Percentiles rank a stretch among this genome's conserved stretches.
phyloP scores from a whole-genome alignment of 2,329 filamentous ascomycete genomes.

The Sarocladium strictum region DNA sequence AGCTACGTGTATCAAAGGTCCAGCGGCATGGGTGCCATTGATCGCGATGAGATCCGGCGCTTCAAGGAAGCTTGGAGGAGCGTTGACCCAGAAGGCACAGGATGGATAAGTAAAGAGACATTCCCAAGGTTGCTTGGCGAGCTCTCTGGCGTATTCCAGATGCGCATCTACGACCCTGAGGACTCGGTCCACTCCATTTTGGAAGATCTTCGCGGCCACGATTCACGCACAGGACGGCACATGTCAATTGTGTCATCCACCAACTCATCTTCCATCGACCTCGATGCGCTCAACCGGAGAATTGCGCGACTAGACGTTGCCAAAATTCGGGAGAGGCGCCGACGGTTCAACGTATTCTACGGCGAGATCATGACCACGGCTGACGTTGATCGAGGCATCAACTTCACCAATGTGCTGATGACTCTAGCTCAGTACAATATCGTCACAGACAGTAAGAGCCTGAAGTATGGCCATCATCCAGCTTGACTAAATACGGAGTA shows the following conservation, averaged over 20 bases:
- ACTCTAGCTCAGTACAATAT: constrained; percentile 98
- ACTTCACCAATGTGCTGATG: constrained; percentile 89
- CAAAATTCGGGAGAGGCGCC: constrained; percentile 68
- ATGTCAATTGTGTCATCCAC: constrained; percentile 47
- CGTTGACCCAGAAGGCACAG: constrained; percentile 84
- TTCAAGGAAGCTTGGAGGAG: constrained; percentile 99
- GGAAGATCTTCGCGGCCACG: constrained; percentile 68
- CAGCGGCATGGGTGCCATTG: constrained; percentile 84
- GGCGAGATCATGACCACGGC: constrained; percentile 94
- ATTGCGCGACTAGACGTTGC: constrained; percentile 67
- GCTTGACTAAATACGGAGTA: not conserved
- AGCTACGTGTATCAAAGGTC: constrained; percentile 98
- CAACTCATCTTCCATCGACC: constrained; percentile 57
- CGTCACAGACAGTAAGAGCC: constrained; percentile 93
- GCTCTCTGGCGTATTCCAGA: constrained; percentile 91
- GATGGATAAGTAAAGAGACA: constrained; percentile 82
- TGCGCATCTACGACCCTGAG: constrained; percentile 90
- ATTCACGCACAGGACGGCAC: constrained; percentile 42
- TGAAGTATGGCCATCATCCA: constrained; percentile 53
- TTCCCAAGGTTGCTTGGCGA: constrained; percentile 88
- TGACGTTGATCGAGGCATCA: constrained; percentile 82
- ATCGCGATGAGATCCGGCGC: constrained; percentile 85
- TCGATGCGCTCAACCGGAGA: constrained; percentile 68
- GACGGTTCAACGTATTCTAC: constrained; percentile 88
- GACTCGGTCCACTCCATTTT: constrained; percentile 82